phyloP scores from a whole-genome alignment of 1,284 basidiomycete species.

The Leccinum subspadiceum region DNA sequence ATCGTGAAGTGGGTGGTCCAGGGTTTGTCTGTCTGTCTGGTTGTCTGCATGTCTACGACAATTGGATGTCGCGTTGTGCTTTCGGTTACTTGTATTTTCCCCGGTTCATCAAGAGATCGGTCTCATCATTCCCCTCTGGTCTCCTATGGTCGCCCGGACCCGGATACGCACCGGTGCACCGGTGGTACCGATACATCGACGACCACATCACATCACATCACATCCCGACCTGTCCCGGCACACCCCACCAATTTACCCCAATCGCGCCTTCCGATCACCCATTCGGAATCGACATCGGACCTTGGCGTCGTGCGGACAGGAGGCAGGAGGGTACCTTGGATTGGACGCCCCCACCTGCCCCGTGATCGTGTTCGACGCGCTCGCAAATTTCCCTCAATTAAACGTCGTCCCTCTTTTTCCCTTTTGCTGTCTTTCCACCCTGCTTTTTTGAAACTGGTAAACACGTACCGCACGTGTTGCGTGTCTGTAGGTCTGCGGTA shows the following conservation, averaged over 20 bases:
- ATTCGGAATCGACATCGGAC: constrained; percentile 2
- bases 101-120: background rate
- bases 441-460: background rate
- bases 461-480: background rate
- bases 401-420: background rate
- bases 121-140: background rate
- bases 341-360: background rate
- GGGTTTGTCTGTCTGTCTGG: background rate
- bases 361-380: background rate
- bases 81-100: background rate
- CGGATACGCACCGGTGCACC: background rate
- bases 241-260: background rate
- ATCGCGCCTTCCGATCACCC: constrained; percentile 6
- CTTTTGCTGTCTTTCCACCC: background rate
- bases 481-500: background rate
- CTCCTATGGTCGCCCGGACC: background rate
- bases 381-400: constrained; percentile 10
- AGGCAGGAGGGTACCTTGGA: background rate
- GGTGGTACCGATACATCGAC: background rate
- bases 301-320: constrained; percentile 3
- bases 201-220: background rate
- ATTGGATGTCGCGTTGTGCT: background rate
- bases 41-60: background rate
- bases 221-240: background rate
- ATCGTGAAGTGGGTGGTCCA: background rate